Evolutionary conservation across 202 grass and related monocot genomes (phyloP).

Genomic region (Hordeum pubiflorum): DNA sequence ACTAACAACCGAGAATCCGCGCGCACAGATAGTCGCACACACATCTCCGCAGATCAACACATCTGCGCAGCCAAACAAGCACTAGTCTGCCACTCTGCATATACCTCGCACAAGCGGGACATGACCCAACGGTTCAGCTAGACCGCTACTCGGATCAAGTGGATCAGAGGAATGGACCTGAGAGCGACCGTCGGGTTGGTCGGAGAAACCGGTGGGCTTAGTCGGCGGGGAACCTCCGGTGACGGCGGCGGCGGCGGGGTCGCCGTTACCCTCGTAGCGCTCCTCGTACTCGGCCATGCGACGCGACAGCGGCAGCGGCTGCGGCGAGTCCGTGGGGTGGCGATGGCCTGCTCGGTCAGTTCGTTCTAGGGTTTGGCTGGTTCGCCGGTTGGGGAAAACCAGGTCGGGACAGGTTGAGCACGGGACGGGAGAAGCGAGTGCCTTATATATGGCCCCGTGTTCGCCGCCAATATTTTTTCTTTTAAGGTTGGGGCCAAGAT

Average conservation of each 20-base stretch:
- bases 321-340: background rate
- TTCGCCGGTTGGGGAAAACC: background rate
- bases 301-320: background rate
- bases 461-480: too few relatives aligned
- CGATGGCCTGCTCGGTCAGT: slow-evolving; percentile 1
- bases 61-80: background rate
- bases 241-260: background rate
- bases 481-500: too few relatives aligned
- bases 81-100: background rate
- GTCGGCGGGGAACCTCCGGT: background rate
- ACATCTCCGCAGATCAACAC: background rate
- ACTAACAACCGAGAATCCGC: background rate
- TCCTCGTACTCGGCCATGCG: slow-evolving; percentile 42
- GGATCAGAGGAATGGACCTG: slow-evolving; percentile 8
- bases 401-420: background rate
- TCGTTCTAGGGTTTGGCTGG: slow-evolving; percentile 30
- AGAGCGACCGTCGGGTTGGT: slow-evolving; percentile 28
- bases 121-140: background rate
- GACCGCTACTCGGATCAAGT: background rate
- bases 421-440: background rate
- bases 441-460: too few relatives aligned
- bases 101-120: background rate
- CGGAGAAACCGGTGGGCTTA: slow-evolving; percentile 26
- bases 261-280: slow-evolving; percentile 37
- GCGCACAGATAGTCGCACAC: background rate